Evolutionary conservation across 169 alveolate genomes (phyloP).

Genomic region (Babesia ovata): DNA sequence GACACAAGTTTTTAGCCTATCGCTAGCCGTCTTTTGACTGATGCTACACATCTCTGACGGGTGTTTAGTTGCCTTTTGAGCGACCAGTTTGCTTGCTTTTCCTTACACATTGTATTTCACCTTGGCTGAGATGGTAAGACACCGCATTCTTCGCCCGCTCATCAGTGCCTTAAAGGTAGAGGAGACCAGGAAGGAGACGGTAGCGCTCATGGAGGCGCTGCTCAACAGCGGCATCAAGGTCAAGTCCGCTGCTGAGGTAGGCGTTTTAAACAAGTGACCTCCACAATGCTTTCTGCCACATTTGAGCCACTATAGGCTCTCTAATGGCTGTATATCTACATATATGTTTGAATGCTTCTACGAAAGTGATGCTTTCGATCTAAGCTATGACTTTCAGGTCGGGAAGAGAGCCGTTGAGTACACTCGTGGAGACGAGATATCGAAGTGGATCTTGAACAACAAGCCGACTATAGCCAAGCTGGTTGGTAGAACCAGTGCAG

Average conservation of each 20-base stretch:
- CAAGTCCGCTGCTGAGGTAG: constrained; percentile 71
- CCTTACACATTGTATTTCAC: background rate
- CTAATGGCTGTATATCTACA: no score
- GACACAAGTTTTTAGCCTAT: no score
- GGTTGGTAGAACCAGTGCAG: constrained; percentile 6
- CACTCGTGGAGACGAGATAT: constrained; percentile 82
- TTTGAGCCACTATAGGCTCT: background rate
- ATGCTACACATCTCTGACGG: no score
- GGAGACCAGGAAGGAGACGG: constrained; percentile 20
- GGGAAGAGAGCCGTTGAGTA: constrained; percentile 87
- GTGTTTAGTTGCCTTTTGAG: no score
- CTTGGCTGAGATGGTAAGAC: constrained; percentile 33
- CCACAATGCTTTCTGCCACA: background rate
- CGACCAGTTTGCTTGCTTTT: no score
- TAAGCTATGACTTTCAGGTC: constrained; percentile 38
- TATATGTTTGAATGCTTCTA: no score
- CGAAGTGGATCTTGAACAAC: constrained; percentile 71
- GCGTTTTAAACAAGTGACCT: background rate
- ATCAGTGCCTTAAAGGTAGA: constrained; percentile 30
- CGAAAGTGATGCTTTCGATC: no score
- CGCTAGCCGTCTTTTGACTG: no score
- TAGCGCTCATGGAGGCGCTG: constrained; percentile 60
- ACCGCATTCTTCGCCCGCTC: background rate
- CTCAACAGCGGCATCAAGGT: constrained; percentile 61
- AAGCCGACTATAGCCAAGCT: constrained; percentile 60